Evolutionary conservation across 2,329 filamentous ascomycete genomes (phyloP).

Genomic region (Mycocentrospora acerina): DNA sequence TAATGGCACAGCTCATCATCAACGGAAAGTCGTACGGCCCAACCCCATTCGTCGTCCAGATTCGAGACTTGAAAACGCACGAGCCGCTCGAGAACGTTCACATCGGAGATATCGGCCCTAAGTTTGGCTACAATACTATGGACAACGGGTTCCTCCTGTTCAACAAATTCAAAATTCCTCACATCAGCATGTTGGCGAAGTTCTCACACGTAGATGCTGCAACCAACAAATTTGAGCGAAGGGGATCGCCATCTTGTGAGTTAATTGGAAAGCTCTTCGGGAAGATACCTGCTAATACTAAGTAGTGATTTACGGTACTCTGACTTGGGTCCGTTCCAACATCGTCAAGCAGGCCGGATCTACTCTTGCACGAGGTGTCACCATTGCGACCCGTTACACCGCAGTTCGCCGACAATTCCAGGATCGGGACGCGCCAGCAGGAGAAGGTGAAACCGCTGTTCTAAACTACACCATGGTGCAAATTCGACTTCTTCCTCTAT

Average conservation of each 20-base stretch:
- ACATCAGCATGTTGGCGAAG: slow-evolving; percentile 70
- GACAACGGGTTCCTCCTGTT: slow-evolving; percentile 79
- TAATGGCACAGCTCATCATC: slow-evolving; percentile 76
- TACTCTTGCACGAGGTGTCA: slow-evolving; percentile 72
- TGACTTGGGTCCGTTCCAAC: slow-evolving; percentile 72
- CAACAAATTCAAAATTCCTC: slow-evolving; percentile 74
- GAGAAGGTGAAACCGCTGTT: slow-evolving; percentile 69
- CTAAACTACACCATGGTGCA: slow-evolving; percentile 83
- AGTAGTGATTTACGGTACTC: slow-evolving; percentile 69
- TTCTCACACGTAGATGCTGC: slow-evolving; percentile 69
- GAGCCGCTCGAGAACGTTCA: slow-evolving; percentile 57
- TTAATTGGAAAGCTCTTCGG: too few relatives aligned
- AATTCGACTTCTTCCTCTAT: slow-evolving; percentile 68
- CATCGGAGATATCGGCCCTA: slow-evolving; percentile 79
- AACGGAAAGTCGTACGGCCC: slow-evolving; percentile 69
- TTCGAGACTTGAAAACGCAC: slow-evolving; percentile 57
- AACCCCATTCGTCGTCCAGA: slow-evolving; percentile 76
- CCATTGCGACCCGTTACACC: slow-evolving; percentile 74
- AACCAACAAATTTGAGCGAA: slow-evolving; percentile 67
- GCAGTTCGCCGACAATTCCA: slow-evolving; percentile 77
- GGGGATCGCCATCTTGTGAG: slow-evolving; percentile 56
- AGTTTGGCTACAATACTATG: slow-evolving; percentile 79
- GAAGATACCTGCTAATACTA: too few relatives aligned
- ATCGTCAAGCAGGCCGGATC: slow-evolving; percentile 74
- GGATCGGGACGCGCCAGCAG: slow-evolving; percentile 65